A percentile compares a stretch with the other conserved stretches of the same genome.
Conservation (phyloP, 805 yeast genomes). For the Yarrowia phangngaensis region DNA sequence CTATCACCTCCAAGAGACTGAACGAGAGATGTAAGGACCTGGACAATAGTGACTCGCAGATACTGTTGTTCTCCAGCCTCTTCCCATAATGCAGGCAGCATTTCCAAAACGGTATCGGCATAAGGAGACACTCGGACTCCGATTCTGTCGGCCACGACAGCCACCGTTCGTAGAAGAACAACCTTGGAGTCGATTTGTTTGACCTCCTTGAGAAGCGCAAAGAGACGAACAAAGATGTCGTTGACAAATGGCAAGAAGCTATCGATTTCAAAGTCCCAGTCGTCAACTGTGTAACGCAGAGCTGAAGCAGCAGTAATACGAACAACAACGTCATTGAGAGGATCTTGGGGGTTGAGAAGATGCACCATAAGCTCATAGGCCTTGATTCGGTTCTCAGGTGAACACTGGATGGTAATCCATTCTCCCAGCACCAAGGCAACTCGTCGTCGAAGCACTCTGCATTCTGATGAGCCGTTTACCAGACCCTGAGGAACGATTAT, state of each 20-base stretch:
- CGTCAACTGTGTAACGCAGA: slow-evolving; percentile 65
- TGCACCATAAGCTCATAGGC: slow-evolving; percentile 57
- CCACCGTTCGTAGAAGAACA: slow-evolving; percentile 63
- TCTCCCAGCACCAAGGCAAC: slow-evolving; percentile 71
- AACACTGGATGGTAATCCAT: slow-evolving; percentile 70
- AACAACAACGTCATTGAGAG: slow-evolving; percentile 73
- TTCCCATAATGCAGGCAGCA: slow-evolving; percentile 80
- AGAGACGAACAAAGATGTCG: slow-evolving; percentile 47
- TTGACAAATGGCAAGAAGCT: slow-evolving; percentile 64
- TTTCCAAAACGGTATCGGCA: slow-evolving; percentile 37
- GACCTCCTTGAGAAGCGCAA: slow-evolving; percentile 49
- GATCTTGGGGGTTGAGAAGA: slow-evolving; percentile 47
- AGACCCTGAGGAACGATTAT: slow-evolving; percentile 65
- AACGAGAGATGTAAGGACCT: slow-evolving; percentile 38
- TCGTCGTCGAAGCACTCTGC: slow-evolving; percentile 68
- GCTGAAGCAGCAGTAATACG: slow-evolving; percentile 69
- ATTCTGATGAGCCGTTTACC: slow-evolving; percentile 47
- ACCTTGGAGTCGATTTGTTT: slow-evolving; percentile 70
- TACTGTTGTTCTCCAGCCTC: slow-evolving; percentile 44
- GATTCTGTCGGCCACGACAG: slow-evolving; percentile 47
- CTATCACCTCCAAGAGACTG: slow-evolving; percentile 33
- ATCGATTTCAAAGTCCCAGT: slow-evolving; percentile 75
- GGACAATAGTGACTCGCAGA: slow-evolving; percentile 41
- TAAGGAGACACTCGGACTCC: slow-evolving; percentile 36
- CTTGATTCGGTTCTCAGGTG: slow-evolving; percentile 52